Evolutionary conservation across 1,284 basidiomycete species (phyloP).

Genomic region (Ganoderma sinense): DNA sequence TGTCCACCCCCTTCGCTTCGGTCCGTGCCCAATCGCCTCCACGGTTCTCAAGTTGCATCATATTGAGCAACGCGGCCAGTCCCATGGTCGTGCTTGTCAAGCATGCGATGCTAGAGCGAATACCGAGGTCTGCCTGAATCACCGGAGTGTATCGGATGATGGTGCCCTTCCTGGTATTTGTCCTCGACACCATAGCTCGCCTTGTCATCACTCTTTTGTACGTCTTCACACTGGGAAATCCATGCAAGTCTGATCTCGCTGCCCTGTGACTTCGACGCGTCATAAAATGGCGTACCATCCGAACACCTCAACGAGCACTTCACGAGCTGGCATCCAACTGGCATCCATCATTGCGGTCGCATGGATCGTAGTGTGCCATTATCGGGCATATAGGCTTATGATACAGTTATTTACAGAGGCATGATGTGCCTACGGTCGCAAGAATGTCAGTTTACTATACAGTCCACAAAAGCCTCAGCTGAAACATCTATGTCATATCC

Average conservation of each 20-base stretch:
- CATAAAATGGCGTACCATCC: too few species aligned
- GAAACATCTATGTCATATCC: too few species aligned
- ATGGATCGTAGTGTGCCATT: too few species aligned
- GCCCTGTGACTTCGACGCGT: too few species aligned
- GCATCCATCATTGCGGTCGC: too few species aligned
- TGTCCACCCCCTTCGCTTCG: neutral
- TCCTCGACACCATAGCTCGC: slow-evolving; percentile 12
- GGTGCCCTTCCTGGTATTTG: slow-evolving; percentile 28
- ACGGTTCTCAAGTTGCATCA: slow-evolving; percentile 17
- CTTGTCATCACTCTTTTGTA: neutral
- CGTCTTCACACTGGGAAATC: neutral
- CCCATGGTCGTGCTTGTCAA: slow-evolving; percentile 31
- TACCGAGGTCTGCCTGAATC: slow-evolving; percentile 27
- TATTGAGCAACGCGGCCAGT: slow-evolving; percentile 30
- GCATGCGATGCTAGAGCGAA: slow-evolving; percentile 30
- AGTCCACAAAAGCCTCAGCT: too few species aligned
- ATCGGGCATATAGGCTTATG: neutral
- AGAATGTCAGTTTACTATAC: too few species aligned
- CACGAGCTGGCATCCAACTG: too few species aligned
- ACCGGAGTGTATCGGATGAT: slow-evolving; percentile 29
- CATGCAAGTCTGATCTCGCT: neutral
- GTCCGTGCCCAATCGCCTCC: neutral
- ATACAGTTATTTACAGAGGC: neutral
- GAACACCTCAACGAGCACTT: neutral
- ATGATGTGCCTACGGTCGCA: neutral